Evolutionary conservation across 148 eudicot species (phyloP).

Genomic region (Vaccinium myrtillus): DNA sequence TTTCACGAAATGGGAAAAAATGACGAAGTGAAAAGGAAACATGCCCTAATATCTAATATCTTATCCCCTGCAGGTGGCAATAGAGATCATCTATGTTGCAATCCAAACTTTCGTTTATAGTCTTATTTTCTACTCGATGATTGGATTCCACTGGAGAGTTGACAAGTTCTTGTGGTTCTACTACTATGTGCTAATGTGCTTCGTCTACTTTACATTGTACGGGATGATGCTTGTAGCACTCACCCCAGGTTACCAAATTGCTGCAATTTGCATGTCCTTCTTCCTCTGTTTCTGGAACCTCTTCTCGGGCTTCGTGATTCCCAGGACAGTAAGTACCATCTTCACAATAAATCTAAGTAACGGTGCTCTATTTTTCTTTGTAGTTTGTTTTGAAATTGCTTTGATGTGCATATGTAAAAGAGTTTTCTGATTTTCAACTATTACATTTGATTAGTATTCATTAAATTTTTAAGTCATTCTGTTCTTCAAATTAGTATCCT

Average conservation of each 20-base stretch:
- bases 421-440: too few relatives aligned
- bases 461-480: too few relatives aligned
- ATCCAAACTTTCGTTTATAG: conserved; percentile 45
- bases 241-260: conserved; percentile 42
- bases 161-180: conserved; percentile 44
- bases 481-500: too few relatives aligned
- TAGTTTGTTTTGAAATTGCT: neutral
- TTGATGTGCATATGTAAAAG: too few relatives aligned
- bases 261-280: conserved; percentile 46
- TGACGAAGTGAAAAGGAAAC: neutral
- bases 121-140: conserved; percentile 42
- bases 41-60: neutral
- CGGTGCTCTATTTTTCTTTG: neutral
- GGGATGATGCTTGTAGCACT: conserved; percentile 60
- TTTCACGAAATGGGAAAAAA: neutral
- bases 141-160: conserved; percentile 36
- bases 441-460: too few relatives aligned
- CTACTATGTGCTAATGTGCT: conserved; percentile 41
- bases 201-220: conserved; percentile 41
- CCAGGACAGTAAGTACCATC: conserved; percentile 35
- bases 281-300: conserved; percentile 53
- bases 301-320: conserved; percentile 47
- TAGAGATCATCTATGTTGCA: conserved; percentile 36
- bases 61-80: conserved; percentile 21
- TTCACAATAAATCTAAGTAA: neutral